Conservation (phyloP, 345 rosid species). For the Tarenaya hassleriana region DNA sequence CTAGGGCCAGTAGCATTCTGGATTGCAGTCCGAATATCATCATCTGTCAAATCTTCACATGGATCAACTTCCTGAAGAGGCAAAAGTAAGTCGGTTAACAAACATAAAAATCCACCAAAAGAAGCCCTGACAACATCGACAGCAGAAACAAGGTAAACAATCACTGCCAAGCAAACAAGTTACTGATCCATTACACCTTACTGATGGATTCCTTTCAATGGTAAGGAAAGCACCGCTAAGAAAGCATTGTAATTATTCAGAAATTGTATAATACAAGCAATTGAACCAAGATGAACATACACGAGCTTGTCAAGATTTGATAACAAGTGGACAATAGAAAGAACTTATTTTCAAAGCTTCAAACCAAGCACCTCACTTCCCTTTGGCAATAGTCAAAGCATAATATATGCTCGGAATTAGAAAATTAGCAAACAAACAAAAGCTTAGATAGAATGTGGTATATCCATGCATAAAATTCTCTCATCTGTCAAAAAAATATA, state of each 20-base stretch:
- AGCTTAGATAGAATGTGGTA: neutral
- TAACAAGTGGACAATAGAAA: neutral
- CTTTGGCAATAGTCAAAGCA: slow-evolving; percentile 8
- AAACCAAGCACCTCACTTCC: neutral
- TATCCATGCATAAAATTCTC: neutral
- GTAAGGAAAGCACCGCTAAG: too few species aligned
- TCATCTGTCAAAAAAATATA: slow-evolving; percentile 4
- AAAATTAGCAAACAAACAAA: neutral
- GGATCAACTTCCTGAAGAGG: slow-evolving; percentile 84
- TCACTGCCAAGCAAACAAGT: slow-evolving; percentile 5
- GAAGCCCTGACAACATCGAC: slow-evolving; percentile 1
- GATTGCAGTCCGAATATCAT: slow-evolving; percentile 87
- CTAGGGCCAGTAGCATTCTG: slow-evolving; percentile 96
- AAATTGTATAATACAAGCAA: neutral
- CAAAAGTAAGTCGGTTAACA: slow-evolving; percentile 1
- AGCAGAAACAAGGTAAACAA: slow-evolving; percentile 1
- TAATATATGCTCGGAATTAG: neutral
- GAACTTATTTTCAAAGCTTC: neutral
- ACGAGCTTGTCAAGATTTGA: neutral
- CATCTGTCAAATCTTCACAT: slow-evolving; percentile 89
- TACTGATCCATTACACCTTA: neutral
- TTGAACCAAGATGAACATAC: neutral
- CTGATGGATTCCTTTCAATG: too few species aligned
- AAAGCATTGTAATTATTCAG: slow-evolving; percentile 6
- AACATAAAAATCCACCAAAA: neutral